phyloP scores from a whole-genome alignment of 768 basidiomycete species.

The Calocybe indica region DNA sequence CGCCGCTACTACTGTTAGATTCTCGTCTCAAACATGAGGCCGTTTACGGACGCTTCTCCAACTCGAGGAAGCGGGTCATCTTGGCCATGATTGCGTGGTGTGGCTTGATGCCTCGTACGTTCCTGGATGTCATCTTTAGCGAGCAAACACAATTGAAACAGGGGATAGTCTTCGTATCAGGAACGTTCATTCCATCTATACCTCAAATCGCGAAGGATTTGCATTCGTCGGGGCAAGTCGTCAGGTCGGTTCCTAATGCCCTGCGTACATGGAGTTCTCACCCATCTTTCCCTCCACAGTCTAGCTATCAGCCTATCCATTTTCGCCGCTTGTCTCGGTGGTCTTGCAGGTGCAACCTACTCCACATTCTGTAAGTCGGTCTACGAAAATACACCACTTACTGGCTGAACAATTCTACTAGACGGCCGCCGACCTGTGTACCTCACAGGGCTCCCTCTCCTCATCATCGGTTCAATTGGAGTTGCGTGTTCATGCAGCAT shows the following conservation, averaged over 20 bases:
- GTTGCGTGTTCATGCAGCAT: conserved; percentile 39
- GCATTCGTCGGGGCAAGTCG: conserved; percentile 43
- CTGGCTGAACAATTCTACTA: conserved; percentile 12
- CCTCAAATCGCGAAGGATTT: conserved; percentile 69
- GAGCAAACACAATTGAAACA: conserved; percentile 41
- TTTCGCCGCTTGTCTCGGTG: conserved; percentile 26
- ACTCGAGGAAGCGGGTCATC: conserved; percentile 4
- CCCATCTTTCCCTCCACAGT: conserved; percentile 10
- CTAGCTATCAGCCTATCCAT: conserved; percentile 30
- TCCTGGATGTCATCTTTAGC: conserved; percentile 59
- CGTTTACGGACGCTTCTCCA: conserved; percentile 10
- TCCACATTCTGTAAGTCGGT: conserved; percentile 30
- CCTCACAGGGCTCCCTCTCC: conserved; percentile 53
- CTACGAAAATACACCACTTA: neutral
- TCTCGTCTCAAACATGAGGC: conserved; percentile 2
- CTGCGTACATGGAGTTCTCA: neutral
- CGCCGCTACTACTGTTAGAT: too few relatives aligned
- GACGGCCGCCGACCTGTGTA: conserved; percentile 60
- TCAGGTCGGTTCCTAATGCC: conserved; percentile 36
- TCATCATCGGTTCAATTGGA: conserved; percentile 52
- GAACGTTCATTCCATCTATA: conserved; percentile 69
- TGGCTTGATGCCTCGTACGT: conserved; percentile 29
- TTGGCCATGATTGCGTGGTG: conserved; percentile 11
- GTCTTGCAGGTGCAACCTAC: conserved; percentile 26
- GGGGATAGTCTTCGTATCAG: conserved; percentile 56